Conservation (phyloP, 257 asterid genomes). For the Capsicum rhomboideum region DNA sequence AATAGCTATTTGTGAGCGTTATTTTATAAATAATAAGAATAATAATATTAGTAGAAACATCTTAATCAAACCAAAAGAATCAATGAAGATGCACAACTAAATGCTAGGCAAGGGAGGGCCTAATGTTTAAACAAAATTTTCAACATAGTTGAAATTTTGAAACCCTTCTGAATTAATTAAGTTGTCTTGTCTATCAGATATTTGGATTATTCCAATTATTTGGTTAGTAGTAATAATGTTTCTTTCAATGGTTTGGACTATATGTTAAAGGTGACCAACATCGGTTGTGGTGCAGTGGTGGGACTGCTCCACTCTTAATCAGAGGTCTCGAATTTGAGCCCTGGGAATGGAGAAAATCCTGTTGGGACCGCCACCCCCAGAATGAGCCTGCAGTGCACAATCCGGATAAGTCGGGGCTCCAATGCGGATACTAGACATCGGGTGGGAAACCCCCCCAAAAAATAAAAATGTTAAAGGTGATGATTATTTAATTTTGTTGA, state of each 20-base stretch:
- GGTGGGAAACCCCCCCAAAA: too few relatives aligned
- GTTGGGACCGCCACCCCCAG: too few relatives aligned
- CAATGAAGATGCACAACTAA: not conserved
- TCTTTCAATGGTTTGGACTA: constrained; percentile 4
- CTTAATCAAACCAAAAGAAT: not conserved
- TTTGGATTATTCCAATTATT: constrained; percentile 16
- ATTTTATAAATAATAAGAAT: not conserved
- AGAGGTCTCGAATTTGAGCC: too few relatives aligned
- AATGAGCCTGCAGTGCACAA: too few relatives aligned
- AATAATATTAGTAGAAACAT: not conserved
- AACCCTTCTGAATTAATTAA: not conserved
- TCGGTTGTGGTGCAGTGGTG: too few relatives aligned
- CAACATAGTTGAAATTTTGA: constrained; percentile 8
- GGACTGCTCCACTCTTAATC: too few relatives aligned
- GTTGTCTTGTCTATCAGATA: not conserved
- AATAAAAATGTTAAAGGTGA: too few relatives aligned
- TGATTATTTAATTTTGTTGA: constrained; percentile 5
- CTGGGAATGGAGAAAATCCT: too few relatives aligned
- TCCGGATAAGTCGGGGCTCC: too few relatives aligned
- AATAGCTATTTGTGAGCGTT: not conserved
- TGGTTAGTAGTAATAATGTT: not conserved
- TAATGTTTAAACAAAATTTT: not conserved
- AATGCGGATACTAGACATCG: too few relatives aligned
- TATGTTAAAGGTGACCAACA: too few relatives aligned
- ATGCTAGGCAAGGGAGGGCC: not conserved